Evolutionary conservation across 768 basidiomycete genomes (phyloP).

Genomic region (Mycena floridula): DNA sequence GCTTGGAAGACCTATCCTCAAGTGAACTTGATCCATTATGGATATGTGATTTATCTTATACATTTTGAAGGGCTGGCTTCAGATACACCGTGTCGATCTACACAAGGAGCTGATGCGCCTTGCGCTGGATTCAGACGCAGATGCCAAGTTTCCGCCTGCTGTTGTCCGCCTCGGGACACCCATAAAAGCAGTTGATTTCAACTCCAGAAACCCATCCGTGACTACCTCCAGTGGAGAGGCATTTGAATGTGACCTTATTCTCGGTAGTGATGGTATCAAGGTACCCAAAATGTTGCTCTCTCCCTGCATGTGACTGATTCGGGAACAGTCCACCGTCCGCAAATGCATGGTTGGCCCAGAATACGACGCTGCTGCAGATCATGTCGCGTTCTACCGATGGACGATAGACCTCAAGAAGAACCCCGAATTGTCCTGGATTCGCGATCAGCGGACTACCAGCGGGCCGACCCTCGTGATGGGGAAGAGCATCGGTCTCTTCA

Average conservation of each 20-base stretch:
- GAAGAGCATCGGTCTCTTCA: not conserved
- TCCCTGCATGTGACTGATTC: not conserved
- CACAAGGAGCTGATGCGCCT: slow-evolving; percentile 9
- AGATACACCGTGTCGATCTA: slow-evolving; percentile 7
- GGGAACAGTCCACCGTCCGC: slow-evolving; percentile 5
- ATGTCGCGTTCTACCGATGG: slow-evolving; percentile 6
- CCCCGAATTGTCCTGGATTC: slow-evolving; percentile 7
- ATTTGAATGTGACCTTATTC: slow-evolving; percentile 3
- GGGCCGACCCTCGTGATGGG: slow-evolving; percentile 1
- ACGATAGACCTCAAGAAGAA: slow-evolving; percentile 6
- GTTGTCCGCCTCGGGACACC: not conserved
- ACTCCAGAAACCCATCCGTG: not conserved
- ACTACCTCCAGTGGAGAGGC: not conserved
- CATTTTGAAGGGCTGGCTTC: slow-evolving; percentile 5
- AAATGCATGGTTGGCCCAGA: slow-evolving; percentile 4
- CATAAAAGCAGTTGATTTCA: not conserved
- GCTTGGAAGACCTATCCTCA: not conserved
- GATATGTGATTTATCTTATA: not conserved
- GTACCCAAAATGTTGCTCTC: not conserved
- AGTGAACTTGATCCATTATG: not conserved
- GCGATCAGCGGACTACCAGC: not conserved
- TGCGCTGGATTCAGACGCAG: slow-evolving; percentile 1
- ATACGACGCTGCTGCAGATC: slow-evolving; percentile 4
- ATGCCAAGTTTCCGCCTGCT: not conserved
- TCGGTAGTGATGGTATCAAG: slow-evolving; percentile 8